phyloP scores from a whole-genome alignment of 441 rosid genomes.

The Brassica hybrid region DNA sequence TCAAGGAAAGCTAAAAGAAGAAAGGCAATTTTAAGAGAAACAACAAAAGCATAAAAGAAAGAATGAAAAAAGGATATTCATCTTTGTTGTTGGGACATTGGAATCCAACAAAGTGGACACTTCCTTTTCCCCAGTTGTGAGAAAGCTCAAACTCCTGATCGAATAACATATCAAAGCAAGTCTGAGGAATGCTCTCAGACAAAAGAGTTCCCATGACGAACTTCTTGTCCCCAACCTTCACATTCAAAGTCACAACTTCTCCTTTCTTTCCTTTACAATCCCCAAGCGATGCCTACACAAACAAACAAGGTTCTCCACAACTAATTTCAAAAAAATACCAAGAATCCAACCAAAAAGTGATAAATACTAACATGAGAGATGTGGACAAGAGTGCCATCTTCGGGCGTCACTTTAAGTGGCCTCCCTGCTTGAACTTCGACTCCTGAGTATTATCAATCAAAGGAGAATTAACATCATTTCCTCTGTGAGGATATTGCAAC shows the following conservation, averaged over 20 bases:
- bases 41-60: neutral
- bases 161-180: slow-evolving; percentile 70
- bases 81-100: slow-evolving; percentile 29
- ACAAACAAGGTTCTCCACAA: neutral
- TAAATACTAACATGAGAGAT: slow-evolving; percentile 67
- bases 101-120: slow-evolving; percentile 75
- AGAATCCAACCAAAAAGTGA: neutral
- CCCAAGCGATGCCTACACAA: slow-evolving; percentile 69
- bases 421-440: slow-evolving; percentile 83
- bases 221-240: slow-evolving; percentile 60
- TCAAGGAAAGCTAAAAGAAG: neutral
- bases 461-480: neutral
- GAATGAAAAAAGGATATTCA: slow-evolving; percentile 30
- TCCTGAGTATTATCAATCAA: slow-evolving; percentile 46
- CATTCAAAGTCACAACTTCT: slow-evolving; percentile 55
- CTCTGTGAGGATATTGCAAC: too few relatives aligned
- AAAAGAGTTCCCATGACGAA: slow-evolving; percentile 69
- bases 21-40: neutral
- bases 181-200: slow-evolving; percentile 58
- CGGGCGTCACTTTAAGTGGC: slow-evolving; percentile 60
- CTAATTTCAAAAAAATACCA: neutral
- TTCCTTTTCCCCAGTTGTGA: slow-evolving; percentile 83
- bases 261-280: slow-evolving; percentile 64
- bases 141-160: slow-evolving; percentile 85
- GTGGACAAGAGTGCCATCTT: slow-evolving; percentile 51